A percentile compares a stretch with the other conserved stretches of the same genome.
Conservation (phyloP, 371 early-diverging fungal genomes). For the Mortierella sp. region DNA sequence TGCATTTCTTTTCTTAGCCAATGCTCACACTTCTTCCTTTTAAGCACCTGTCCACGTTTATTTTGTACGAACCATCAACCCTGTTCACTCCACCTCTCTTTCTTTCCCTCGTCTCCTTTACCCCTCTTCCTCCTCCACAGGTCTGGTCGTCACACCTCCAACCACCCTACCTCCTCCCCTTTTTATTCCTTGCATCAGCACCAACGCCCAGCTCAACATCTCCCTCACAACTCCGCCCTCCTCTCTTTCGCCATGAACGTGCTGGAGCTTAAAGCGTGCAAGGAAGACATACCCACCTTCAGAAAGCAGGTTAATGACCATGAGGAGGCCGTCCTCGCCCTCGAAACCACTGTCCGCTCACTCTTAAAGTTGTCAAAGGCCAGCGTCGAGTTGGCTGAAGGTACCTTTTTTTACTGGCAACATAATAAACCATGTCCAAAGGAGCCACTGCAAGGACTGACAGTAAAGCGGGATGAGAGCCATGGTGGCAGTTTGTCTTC, state of each 20-base stretch:
- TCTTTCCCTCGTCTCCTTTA: background rate
- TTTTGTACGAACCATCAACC: background rate
- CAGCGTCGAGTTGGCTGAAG: constrained; percentile 67
- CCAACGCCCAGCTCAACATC: constrained; percentile 1
- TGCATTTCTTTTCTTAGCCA: constrained; percentile 7
- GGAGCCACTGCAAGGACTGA: background rate
- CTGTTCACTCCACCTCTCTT: background rate
- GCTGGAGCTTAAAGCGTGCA: constrained; percentile 69
- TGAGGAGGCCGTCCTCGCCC: constrained; percentile 70
- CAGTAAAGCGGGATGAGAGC: background rate
- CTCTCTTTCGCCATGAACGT: constrained; percentile 38
- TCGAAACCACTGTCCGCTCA: constrained; percentile 66
- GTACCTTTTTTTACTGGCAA: constrained; percentile 40
- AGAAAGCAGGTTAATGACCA: constrained; percentile 68
- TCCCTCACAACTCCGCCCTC: constrained; percentile 2
- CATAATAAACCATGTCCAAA: background rate
- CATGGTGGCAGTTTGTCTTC: background rate
- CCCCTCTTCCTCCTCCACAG: background rate
- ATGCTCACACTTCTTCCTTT: constrained; percentile 1
- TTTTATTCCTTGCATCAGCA: constrained; percentile 8
- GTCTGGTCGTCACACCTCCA: background rate
- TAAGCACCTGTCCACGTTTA: background rate
- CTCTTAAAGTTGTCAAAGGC: constrained; percentile 69
- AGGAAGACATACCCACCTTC: constrained; percentile 73
- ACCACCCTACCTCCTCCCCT: constrained; percentile 3